phyloP scores from a whole-genome alignment of 2,329 filamentous ascomycete genomes.

The Cytospora mali region DNA sequence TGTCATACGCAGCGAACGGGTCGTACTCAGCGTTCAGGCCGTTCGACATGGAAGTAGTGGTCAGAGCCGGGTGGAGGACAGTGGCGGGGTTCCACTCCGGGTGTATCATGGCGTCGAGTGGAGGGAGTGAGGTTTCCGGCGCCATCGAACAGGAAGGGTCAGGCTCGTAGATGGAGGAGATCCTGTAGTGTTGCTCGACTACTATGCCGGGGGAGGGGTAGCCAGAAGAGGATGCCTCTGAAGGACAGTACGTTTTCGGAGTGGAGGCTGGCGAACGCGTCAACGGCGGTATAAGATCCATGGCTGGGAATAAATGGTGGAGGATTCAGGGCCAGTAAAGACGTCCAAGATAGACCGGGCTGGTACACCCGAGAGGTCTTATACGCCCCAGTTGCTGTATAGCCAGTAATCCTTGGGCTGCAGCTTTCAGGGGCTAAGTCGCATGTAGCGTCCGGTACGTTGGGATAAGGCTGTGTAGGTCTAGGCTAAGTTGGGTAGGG shows the following conservation, averaged over 20 bases:
- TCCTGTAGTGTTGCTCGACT: constrained; percentile 47
- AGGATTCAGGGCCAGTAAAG: neutral
- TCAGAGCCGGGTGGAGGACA: constrained; percentile 44
- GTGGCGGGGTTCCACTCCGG: constrained; percentile 47
- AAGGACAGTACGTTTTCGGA: constrained; percentile 48
- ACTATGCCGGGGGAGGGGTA: constrained; percentile 49
- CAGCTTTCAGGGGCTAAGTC: neutral
- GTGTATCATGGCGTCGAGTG: constrained; percentile 45
- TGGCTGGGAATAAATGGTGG: constrained; percentile 34
- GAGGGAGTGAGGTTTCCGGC: constrained; percentile 38
- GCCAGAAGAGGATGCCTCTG: constrained; percentile 45
- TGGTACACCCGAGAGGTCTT: constrained; percentile 1
- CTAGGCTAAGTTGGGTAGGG: constrained; percentile 1
- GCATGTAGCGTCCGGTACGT: neutral
- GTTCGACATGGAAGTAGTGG: constrained; percentile 47
- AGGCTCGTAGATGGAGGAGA: constrained; percentile 44
- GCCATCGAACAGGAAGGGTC: constrained; percentile 44
- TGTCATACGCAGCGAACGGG: constrained; percentile 51
- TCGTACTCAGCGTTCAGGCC: constrained; percentile 55
- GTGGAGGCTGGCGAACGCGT: constrained; percentile 48
- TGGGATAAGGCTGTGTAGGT: constrained; percentile 7
- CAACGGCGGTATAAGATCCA: constrained; percentile 55
- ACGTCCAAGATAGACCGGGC: neutral
- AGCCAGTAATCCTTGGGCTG: neutral
- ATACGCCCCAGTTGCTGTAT: neutral